Conservation (phyloP, 2,329 filamentous ascomycete genomes). For the Fusarium secorum region DNA sequence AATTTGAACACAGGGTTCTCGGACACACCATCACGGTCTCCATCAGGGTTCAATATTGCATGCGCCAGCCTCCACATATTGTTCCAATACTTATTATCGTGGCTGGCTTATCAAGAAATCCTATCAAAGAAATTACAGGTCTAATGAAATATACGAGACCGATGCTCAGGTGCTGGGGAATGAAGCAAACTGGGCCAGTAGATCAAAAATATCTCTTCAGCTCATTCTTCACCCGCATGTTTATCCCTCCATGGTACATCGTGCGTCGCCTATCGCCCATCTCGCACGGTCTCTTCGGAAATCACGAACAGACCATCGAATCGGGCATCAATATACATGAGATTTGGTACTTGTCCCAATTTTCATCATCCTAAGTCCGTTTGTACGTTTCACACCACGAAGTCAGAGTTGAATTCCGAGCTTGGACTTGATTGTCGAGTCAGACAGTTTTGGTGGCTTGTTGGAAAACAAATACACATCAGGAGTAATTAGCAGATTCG, state of each 20-base stretch:
- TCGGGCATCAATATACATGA: conserved; percentile 2
- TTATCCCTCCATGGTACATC: neutral
- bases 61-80: conserved; percentile 14
- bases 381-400: neutral
- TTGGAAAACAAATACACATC: neutral
- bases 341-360: neutral
- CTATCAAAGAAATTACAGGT: neutral
- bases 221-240: neutral
- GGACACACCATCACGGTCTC: neutral
- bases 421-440: conserved; percentile 1
- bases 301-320: neutral
- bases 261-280: neutral
- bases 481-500: neutral
- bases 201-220: neutral
- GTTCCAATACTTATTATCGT: neutral
- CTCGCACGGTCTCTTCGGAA: conserved; percentile 9
- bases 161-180: neutral
- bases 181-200: neutral
- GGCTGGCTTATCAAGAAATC: neutral
- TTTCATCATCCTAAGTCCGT: neutral
- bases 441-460: neutral
- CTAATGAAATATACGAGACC: neutral
- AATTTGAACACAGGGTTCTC: neutral
- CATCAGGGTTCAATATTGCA: conserved; percentile 5
- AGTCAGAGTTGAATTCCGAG: neutral